phyloP scores from a whole-genome alignment of 306 rosid genomes.

The Herpetospermum pedunculosum region DNA sequence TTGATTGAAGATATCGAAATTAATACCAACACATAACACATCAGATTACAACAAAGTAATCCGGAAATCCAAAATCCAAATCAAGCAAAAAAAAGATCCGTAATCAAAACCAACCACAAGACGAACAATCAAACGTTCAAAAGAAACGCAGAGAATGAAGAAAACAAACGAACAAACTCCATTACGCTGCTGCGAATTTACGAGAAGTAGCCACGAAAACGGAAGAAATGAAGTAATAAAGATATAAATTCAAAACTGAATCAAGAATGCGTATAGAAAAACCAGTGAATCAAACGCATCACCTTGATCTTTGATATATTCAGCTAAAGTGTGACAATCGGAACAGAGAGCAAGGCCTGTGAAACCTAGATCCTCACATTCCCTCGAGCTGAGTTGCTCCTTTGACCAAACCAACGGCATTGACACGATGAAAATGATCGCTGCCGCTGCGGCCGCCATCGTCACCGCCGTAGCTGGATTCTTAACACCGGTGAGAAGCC shows the following conservation, averaged over 20 bases:
- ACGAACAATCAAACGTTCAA: neutral
- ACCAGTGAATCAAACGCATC: neutral
- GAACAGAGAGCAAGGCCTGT: constrained; percentile 86
- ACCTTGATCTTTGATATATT: constrained; percentile 94
- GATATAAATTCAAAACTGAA: neutral
- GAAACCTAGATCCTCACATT: constrained; percentile 89
- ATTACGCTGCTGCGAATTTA: neutral
- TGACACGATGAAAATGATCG: neutral
- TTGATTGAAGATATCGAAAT: neutral
- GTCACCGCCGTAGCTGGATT: constrained; percentile 6
- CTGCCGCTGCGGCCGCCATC: neutral
- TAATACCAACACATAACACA: neutral
- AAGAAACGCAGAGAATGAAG: neutral
- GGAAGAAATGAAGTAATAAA: neutral
- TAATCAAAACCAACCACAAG: neutral
- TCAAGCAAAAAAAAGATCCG: neutral
- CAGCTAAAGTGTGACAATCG: constrained; percentile 69
- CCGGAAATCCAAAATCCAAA: constrained; percentile 8
- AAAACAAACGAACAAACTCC: neutral
- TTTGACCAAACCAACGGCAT: constrained; percentile 13
- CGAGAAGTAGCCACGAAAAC: neutral
- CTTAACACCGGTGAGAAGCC: neutral
- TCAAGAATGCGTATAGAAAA: neutral
- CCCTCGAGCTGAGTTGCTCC: constrained; percentile 60
- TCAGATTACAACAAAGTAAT: neutral